Evolutionary conservation across 1,139 yeast species (phyloP), one percentile per base, ranked within the genome.

Genomic region (Protomyces pachydermus): DNA sequence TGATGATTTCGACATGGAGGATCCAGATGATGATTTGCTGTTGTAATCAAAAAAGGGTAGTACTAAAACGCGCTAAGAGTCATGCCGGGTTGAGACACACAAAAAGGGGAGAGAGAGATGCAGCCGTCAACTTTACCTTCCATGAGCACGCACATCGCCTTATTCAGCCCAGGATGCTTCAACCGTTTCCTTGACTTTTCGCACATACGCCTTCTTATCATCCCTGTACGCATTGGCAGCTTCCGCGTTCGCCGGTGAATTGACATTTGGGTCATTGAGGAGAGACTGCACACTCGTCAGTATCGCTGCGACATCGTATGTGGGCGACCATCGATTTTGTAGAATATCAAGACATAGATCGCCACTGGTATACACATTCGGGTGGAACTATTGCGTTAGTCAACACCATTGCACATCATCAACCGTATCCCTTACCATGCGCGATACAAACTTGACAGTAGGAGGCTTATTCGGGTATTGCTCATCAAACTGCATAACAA

Each of bases 381-480:
- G 99, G 74, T 93, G 99, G 75, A 95, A 93, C 62, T 58, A 34
- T 8, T 28, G 56, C 48, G 39, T 65, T 51, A 3, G 25, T n/a
- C 16, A 35, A 10, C 10, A n/a, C 9, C 16, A 12, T 6, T 14
- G 42, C 42, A 37, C 6, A 2, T 20, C 2, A 20, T 20, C 42
- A 14, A 9, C 14, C n/a, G 56, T 12, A 18, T n/a, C 16, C 9
- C 61, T 12, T 23, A 66, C 67, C 97, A 93, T 93, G 71, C 89
- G 95, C 68, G 95, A 86, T 56, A 91, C 80, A 74, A 93, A 93
- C 73, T 89, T 87, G 58, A 95, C 98, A 61, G 82, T 80, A 3
- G 99, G 98, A 16, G 98, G 98, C 73, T 93, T 93, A 72, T 91
- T 91, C 4, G 99, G 99, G 72, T 93, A 93, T 73, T 91, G 97